These are phyloP conservation scores for Colletotrichum euphorbiae DNA, from an alignment of 2,329 filamentous ascomycete species.

Conservation along the genomic window DNA sequence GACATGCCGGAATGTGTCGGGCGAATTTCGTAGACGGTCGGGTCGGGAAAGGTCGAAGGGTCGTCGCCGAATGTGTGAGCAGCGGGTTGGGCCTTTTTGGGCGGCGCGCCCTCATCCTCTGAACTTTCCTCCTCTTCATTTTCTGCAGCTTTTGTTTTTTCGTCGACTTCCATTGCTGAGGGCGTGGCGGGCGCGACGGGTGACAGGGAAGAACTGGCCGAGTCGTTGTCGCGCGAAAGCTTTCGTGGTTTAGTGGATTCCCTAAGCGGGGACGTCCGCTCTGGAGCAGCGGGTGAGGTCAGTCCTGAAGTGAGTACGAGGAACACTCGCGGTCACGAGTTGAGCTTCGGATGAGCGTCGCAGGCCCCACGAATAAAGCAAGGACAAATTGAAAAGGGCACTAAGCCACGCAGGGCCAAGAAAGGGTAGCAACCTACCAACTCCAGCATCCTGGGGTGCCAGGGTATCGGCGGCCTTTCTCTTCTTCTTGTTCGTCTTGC, in stretches of 20 bases:
- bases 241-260: conserved; percentile 64
- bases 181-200: conserved; percentile 64
- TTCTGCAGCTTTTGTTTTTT: conserved; percentile 54
- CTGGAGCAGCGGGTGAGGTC: conserved; percentile 48
- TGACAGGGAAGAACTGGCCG: conserved; percentile 70
- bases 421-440: conserved; percentile 43
- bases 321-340: conserved; percentile 22
- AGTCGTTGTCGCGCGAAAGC: conserved; percentile 64
- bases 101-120: conserved; percentile 70
- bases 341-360: conserved; percentile 19
- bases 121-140: conserved; percentile 62
- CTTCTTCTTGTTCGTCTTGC: conserved; percentile 75
- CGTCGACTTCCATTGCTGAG: conserved; percentile 69
- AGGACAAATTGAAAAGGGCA: conserved; percentile 17
- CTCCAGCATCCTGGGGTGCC: conserved; percentile 64
- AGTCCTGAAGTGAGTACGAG: conserved; percentile 29
- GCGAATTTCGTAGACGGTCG: conserved; percentile 93
- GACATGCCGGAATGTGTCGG: conserved; percentile 79
- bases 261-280: conserved; percentile 65
- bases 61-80: conserved; percentile 93
- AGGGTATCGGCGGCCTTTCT: conserved; percentile 76
- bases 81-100: conserved; percentile 75
- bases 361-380: conserved; percentile 26
- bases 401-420: conserved; percentile 24
- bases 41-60: conserved; percentile 89